Conservation (phyloP, 495 filamentous ascomycete genomes). For the Xylaria longipes region DNA sequence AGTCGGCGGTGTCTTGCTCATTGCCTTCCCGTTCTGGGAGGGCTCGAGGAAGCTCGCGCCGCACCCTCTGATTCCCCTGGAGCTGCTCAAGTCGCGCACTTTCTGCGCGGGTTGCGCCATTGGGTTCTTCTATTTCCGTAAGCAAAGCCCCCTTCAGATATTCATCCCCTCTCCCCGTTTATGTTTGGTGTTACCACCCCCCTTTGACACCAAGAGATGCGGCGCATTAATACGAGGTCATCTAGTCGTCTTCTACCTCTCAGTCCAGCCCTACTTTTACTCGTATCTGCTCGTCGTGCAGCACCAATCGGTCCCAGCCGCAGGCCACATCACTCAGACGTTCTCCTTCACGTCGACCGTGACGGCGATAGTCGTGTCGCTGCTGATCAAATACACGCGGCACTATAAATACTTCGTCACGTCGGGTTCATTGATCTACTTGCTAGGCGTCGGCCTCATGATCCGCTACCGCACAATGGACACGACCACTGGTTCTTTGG, state of each 20-base stretch:
- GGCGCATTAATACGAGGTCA: background rate
- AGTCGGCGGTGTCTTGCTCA: constrained; percentile 60
- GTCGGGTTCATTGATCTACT: constrained; percentile 62
- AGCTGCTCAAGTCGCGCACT: constrained; percentile 65
- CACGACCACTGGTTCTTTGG: constrained; percentile 59
- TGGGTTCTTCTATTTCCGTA: constrained; percentile 58
- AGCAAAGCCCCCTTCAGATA: background rate
- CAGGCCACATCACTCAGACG: constrained; percentile 59
- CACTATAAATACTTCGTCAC: constrained; percentile 57
- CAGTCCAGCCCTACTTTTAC: constrained; percentile 65
- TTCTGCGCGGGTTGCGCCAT: constrained; percentile 67
- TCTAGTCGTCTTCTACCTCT: constrained; percentile 65
- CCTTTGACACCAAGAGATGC: background rate
- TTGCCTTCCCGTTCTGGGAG: constrained; percentile 67
- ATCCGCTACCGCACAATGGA: constrained; percentile 66
- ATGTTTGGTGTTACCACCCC: background rate
- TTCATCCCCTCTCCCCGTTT: background rate
- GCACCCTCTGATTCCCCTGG: constrained; percentile 64
- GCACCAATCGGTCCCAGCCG: constrained; percentile 57
- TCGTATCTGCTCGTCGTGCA: constrained; percentile 71
- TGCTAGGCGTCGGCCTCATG: constrained; percentile 68
- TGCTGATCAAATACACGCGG: constrained; percentile 58
- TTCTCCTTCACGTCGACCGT: constrained; percentile 61
- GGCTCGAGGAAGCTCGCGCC: constrained; percentile 55
- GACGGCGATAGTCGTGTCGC: constrained; percentile 58